Evolutionary conservation across 2,329 filamentous ascomycete genomes (phyloP).

Genomic region (Sphaerulina populicola): DNA sequence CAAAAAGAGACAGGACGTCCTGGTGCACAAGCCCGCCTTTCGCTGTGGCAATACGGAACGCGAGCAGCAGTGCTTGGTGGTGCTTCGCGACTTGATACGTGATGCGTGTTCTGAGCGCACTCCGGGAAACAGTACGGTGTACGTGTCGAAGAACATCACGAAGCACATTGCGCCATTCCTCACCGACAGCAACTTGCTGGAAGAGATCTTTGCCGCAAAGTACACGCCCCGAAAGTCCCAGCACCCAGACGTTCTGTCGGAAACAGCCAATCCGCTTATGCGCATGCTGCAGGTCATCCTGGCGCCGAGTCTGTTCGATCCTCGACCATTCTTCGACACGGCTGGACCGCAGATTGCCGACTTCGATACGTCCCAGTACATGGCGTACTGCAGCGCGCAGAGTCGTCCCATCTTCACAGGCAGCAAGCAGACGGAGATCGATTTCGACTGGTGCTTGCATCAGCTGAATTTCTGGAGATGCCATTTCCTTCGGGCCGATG

Average conservation of each 20-base stretch:
- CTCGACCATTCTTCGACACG: constrained; percentile 5
- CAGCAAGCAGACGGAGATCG: constrained; percentile 32
- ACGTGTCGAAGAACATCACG: constrained; percentile 2
- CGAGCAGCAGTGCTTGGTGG: constrained; percentile 33
- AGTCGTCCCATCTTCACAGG: constrained; percentile 38
- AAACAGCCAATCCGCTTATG: constrained; percentile 14
- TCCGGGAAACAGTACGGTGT: background rate
- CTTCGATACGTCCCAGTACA: constrained; percentile 41
- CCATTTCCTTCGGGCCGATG: constrained; percentile 38
- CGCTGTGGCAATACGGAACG: constrained; percentile 17
- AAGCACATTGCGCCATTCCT: background rate
- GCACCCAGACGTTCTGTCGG: background rate
- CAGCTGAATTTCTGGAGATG: constrained; percentile 48
- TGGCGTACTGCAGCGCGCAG: constrained; percentile 36
- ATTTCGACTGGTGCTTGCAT: constrained; percentile 43
- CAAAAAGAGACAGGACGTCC: constrained; percentile 25
- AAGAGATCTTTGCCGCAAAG: constrained; percentile 1
- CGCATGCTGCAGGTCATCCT: constrained; percentile 28
- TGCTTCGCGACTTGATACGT: constrained; percentile 37
- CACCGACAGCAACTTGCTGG: constrained; percentile 5
- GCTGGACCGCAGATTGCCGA: constrained; percentile 7
- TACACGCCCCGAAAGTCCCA: background rate
- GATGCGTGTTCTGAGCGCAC: constrained; percentile 5
- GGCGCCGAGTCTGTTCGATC: constrained; percentile 25
- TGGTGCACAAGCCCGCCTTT: constrained; percentile 27